Conservation (phyloP, 163 green algal genomes). For the Chlamydomonas reinhardtii region DNA sequence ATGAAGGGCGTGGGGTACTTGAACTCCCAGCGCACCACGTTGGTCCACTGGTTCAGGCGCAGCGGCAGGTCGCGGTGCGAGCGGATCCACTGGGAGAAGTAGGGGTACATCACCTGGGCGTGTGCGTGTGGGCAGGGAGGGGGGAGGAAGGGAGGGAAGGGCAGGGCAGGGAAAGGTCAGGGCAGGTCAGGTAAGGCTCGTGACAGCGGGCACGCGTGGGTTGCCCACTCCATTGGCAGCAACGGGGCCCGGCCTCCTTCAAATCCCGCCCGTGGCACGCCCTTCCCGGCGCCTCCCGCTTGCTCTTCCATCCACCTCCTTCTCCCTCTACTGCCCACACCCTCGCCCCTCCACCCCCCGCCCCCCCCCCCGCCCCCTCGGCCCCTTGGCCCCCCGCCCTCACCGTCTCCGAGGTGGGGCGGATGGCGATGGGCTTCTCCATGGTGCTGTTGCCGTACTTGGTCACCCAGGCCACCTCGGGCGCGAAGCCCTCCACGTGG, state of each 20-base stretch:
- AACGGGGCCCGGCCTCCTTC: no score
- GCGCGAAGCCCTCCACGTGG: slow-evolving; percentile 90
- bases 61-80: slow-evolving; percentile 97
- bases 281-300: no score
- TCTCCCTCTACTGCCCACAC: no score
- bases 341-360: no score
- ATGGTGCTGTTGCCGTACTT: slow-evolving; percentile 87
- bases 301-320: no score
- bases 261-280: no score
- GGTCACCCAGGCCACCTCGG: slow-evolving; percentile 92
- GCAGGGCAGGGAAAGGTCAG: no score
- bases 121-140: no score
- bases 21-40: slow-evolving; percentile 99
- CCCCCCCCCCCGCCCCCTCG: no score
- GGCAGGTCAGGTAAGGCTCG: no score
- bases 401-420: slow-evolving; percentile 97
- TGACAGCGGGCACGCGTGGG: no score
- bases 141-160: not conserved
- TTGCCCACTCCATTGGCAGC: no score
- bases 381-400: slow-evolving; percentile 25
- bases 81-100: slow-evolving; percentile 96
- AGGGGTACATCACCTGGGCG: slow-evolving; percentile 88
- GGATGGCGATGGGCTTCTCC: slow-evolving; percentile 97
- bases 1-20: slow-evolving; percentile 99
- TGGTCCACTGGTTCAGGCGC: slow-evolving; percentile 99